Evolutionary conservation across 2,329 filamentous ascomycete genomes (phyloP), one percentile per base, ranked within the genome.

Genomic region (Monosporascus sp.): DNA sequence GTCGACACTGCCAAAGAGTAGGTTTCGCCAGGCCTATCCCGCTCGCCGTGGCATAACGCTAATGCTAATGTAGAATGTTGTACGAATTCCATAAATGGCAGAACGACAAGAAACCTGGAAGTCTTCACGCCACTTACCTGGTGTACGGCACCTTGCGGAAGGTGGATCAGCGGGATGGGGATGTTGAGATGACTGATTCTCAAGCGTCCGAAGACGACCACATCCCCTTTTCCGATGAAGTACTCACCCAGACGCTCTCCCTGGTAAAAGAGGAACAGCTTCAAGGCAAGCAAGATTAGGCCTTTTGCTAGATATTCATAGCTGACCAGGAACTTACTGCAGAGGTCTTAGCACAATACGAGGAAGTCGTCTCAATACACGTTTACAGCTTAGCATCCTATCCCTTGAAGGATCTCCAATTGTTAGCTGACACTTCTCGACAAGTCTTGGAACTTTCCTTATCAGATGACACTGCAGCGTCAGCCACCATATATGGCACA

Each of bases 91-190:
- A 97, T 69, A 78, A 80, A 57, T 82, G 79, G 53, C 88, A 96
- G 67, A 96, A 91, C 70, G 78, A 76, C 52, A 90, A 87, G 69
- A 87, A 85, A 56, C 79, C 88, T 0, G 81, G 84, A 22, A 86
- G 84, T 26, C 77, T 97, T n/a, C 84, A 95, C 73, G 94, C 93
- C 45, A 97, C 91, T n/a, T 99, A 97, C 71, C 76, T 97, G 48
- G 68, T 99, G 46, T 88, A 86, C 49, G 94, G 93, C 40, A 81
- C 76, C 22, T 87, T 83, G 64, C 77, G 71, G 51, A 64, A 65
- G 6, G 65, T 67, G 19, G 69, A 71, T 16, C 61, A 71, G 24
- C 73, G 77, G 37, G 79, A 87, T 61, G 82, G 76, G n/a, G 86
- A 88, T 50, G 82, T 91, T 53, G 84, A 86, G 45, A 87, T 90